Evolutionary conservation across 306 rosid species (phyloP), one percentile per base, ranked within the genome.

Genomic region (Ziziphus jujuba): DNA sequence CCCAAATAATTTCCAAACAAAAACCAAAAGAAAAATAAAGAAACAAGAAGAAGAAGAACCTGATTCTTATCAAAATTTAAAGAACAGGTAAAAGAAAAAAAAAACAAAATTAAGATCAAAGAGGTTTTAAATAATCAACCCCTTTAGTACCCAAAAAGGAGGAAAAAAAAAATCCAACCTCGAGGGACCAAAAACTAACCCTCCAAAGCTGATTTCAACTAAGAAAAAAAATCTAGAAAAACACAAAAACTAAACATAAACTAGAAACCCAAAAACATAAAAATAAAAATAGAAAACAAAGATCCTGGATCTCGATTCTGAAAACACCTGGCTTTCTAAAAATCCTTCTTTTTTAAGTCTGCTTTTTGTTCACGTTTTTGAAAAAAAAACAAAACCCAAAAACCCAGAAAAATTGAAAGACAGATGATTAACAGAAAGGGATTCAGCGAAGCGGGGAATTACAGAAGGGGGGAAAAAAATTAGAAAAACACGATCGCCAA

Each of bases 371-470:
- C 12, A 63, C 5, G 70, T 52, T 11, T 22, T 35, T 13, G 7
- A 80, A 83, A 83, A 83, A 86, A 97, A 93, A 83, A 83, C 86
- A 97, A 93, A 88, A 93, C 97, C 95, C 87, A 79, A 88, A n/a
- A 90, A 87, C 80, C 79, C 86, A 64, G 74, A 63, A 59, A 71
- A 44, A 71, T 71, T 80, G 97, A 90, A 90, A 93, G 97, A 88
- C 97, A 90, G 96, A 88, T 85, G 89, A 88, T 86, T 83, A 90
- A 83, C 99, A 90, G 97, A 93, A 90, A 85, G 97, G 96, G 97
- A 93, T 88, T 81, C 97, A 87, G 91, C 88, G 96, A 87, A 88
- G 93, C 89, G 97, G 96, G 97, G 84, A 0, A 74, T 73, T 48
- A 59, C 78, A 90, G 97, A 88, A 57, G 70, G 76, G 85, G 87